Conservation (phyloP, 2,329 filamentous ascomycete genomes). For the Penicillium sp. region DNA sequence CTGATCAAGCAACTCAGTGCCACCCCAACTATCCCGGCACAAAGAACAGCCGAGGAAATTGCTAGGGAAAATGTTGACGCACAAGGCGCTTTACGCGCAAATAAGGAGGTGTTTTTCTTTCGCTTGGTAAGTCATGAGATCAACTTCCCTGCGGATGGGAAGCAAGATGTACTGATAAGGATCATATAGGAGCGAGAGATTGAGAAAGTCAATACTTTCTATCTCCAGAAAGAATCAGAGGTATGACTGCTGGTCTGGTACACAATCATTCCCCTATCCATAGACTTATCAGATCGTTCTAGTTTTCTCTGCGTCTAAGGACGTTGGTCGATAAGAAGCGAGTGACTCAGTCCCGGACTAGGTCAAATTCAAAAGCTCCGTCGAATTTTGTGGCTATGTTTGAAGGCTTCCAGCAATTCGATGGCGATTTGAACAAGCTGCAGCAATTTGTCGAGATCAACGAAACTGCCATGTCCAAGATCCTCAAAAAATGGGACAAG, state of each 20-base stretch:
- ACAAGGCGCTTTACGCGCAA: constrained; percentile 88
- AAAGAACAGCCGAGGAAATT: constrained; percentile 55
- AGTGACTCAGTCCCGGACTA: constrained; percentile 75
- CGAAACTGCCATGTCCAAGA: constrained; percentile 96
- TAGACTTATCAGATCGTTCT: not conserved
- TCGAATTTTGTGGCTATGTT: constrained; percentile 93
- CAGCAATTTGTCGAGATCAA: constrained; percentile 98
- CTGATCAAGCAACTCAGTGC: constrained; percentile 98
- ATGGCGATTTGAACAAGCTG: constrained; percentile 92
- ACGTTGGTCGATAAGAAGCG: constrained; percentile 94
- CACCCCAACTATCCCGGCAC: constrained; percentile 77
- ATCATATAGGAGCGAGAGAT: constrained; percentile 84
- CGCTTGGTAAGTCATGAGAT: constrained; percentile 65
- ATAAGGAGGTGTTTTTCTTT: constrained; percentile 99
- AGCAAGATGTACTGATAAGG: not conserved
- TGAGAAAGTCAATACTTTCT: constrained; percentile 97
- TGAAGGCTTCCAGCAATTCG: constrained; percentile 96
- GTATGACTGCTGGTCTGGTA: constrained; percentile 51
- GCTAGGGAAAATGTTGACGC: constrained; percentile 61
- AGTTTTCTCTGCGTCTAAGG: constrained; percentile 91
- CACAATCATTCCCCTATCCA: not conserved
- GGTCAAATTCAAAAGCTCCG: constrained; percentile 78
- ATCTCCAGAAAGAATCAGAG: constrained; percentile 96
- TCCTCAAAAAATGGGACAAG: constrained; percentile 99
- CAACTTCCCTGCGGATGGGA: not conserved